These are phyloP conservation scores for Russula lepida DNA, from an alignment of 768 basidiomycete species.

Conservation along the genomic window DNA sequence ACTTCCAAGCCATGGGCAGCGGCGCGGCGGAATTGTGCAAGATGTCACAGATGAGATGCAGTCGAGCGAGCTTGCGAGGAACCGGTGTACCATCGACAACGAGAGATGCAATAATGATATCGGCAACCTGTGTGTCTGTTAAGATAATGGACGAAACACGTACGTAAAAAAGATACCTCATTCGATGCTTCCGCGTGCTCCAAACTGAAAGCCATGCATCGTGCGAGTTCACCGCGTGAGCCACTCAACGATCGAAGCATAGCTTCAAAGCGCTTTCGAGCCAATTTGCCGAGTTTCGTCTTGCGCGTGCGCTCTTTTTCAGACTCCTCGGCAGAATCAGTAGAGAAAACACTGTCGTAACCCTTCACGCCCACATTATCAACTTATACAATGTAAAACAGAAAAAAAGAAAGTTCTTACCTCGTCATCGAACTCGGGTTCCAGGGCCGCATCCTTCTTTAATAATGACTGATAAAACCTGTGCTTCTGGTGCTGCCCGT, in stretches of 20 bases:
- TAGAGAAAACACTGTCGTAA: conserved; percentile 81
- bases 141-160: not conserved
- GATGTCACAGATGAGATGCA: conserved; percentile 95
- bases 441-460: conserved; percentile 43
- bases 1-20: conserved; percentile 96
- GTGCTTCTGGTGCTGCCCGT: conserved; percentile 56
- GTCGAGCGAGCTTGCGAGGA: conserved; percentile 92
- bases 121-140: conserved; percentile 60
- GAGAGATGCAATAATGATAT: conserved; percentile 84
- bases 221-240: conserved; percentile 80
- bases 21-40: conserved; percentile 93
- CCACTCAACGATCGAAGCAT: conserved; percentile 85
- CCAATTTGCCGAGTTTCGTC: conserved; percentile 67
- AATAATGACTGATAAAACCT: conserved; percentile 64
- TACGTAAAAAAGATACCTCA: conserved; percentile 46
- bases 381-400: not conserved
- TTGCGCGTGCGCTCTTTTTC: conserved; percentile 79
- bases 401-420: conserved; percentile 28
- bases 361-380: conserved; percentile 40
- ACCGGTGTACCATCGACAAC: conserved; percentile 89
- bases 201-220: conserved; percentile 95
- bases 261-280: conserved; percentile 78
- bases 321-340: conserved; percentile 90
- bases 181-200: conserved; percentile 94
- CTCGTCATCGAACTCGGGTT: conserved; percentile 78